phyloP scores from a whole-genome alignment of 257 asterid genomes.

The Fraxinus americana region DNA sequence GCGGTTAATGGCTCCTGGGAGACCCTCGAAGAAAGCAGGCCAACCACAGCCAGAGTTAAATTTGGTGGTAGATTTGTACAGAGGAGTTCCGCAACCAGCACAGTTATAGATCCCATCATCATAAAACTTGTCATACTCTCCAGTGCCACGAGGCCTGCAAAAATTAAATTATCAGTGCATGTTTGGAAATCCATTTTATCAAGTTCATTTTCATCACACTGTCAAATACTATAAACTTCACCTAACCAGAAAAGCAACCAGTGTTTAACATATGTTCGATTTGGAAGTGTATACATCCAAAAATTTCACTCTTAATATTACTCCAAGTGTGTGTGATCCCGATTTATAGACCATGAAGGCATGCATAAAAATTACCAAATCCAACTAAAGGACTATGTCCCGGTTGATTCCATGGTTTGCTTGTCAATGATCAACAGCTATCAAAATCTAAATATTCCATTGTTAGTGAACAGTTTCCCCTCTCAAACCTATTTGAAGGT shows the following conservation, averaged over 20 bases:
- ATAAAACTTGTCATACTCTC: slow-evolving; percentile 73
- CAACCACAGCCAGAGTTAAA: slow-evolving; percentile 84
- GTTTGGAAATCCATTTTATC: not conserved
- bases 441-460: not conserved
- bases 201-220: too few species aligned
- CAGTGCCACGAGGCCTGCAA: slow-evolving; percentile 62
- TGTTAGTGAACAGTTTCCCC: not conserved
- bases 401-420: not conserved
- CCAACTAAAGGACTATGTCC: not conserved
- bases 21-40: slow-evolving; percentile 88
- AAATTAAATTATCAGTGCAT: not conserved
- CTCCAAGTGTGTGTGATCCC: not conserved
- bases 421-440: not conserved
- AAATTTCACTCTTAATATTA: not conserved
- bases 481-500: not conserved
- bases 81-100: slow-evolving; percentile 67
- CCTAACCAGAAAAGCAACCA: too few species aligned
- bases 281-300: too few species aligned
- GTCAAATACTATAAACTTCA: too few species aligned
- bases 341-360: not conserved
- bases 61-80: slow-evolving; percentile 76
- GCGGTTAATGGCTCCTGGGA: slow-evolving; percentile 64
- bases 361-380: too few species aligned
- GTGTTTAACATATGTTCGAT: too few species aligned
- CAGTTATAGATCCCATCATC: slow-evolving; percentile 65